Base-by-base conservation (phyloP, 1,139 yeast genomes). In the Taphrina flavorubra region DNA sequence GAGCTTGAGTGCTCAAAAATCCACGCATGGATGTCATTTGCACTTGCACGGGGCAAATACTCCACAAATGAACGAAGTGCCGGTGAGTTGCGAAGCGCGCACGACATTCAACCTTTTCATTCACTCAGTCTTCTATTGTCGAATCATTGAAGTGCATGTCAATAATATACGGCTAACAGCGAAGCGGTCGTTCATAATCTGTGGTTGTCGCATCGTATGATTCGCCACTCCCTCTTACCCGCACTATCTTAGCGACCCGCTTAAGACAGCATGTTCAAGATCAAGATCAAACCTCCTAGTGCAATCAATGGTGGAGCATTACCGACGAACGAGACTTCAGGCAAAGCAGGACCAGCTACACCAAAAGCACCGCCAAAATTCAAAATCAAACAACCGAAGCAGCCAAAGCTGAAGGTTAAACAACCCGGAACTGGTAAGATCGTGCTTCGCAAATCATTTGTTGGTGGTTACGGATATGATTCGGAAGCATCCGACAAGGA, bases 401-500 rank as follows among this genome's bases (percentile, higher is more conserved):
- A 53, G 18, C 69, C 46, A 25, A 66, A 59, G 51, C 16, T 59
- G 18, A 40, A 46, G 37, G 49, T 60, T 46, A 66, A 53, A 49
- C 56, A 39, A 14, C 44, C 57, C 14, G 59, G 36, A 31, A 51
- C 70, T 20, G 46, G 57, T 14, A 69, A 64, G 5, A 65, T 69
- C 39, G 42, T 65, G 25, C 57, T 58, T 34, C 57, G 70, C 10
- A 60, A 57, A 0, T 80, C 96, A 73, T 53, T 55, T 10, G 83
- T 89, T 10, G 96, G 97, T 0, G 97, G 97, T 0, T 97, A 92
- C 74, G 98, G 98, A 0, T 94, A 94, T 77, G 99, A 94, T 76
- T 89, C 97, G 0, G 99, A 94, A 75, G 98, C 97, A 11, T 97
- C 97, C 0, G 98, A 94, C 74, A 81, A 91, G 57, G 99, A 94